Base-by-base conservation (phyloP, 2,329 filamentous ascomycete genomes). In the Colletotrichum eleusines region DNA sequence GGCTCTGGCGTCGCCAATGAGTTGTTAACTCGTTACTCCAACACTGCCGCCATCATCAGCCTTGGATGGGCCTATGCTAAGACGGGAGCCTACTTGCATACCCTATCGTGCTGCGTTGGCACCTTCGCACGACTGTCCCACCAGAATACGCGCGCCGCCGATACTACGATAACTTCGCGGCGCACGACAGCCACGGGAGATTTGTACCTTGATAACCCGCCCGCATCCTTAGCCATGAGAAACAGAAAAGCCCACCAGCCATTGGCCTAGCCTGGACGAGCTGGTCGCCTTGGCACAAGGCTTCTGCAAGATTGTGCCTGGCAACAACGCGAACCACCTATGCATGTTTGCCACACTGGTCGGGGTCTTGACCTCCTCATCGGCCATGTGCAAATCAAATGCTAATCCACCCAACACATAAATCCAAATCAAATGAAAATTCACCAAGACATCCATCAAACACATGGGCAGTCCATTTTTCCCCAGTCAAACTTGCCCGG, bases 211-310 rank as follows among this genome's bases (percentile, higher is more conserved):
- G 3, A 57, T 23, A 38, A 18, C 53, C 33, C 48, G 40, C 12
- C 16, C 2, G 14, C 42, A 23, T 38, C 6, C 35, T 46, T 57
- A 16, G 33, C n/a, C 42, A 28, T 44, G 59, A 63, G 38, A 58
- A 2, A 50, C 26, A 48, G 11, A 55, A 59, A 38, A 26, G 38
- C 26, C 26, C 1, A 16, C 18, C 50, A 62, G 51, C 63, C 48
- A 63, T 14, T 18, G 38, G 28, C 3, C 28, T 16, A 63, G 40
- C 44, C 50, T 46, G 31, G 26, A 23, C 26, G 33, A 58, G 33
- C 48, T n/a, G 20, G 26, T 42, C 28, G n/a, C 8, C 48, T 67
- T 67, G 57, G 68, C 68, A 23, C 31, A 42, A 66, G 66, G 67
- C 48, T 69, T 66, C 48, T 60, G n/a, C 16, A 2, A 33, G 7